Evolutionary conservation across 371 early-diverging fungal genomes (phyloP).

Genomic region (Syncephalastrum racemosum): DNA sequence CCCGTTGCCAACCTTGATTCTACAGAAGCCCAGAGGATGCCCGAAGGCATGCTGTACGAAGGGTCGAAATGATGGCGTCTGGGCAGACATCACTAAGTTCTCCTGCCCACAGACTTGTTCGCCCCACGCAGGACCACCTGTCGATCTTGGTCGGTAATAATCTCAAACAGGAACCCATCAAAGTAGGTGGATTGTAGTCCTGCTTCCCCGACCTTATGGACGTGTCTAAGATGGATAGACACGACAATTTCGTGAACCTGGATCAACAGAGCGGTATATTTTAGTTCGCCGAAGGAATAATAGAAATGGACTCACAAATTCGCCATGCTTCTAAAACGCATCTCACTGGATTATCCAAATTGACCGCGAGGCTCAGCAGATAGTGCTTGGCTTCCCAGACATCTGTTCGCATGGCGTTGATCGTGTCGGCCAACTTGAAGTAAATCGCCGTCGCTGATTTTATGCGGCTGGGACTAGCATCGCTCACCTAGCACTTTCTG

Average conservation of each 20-base stretch:
- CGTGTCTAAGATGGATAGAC: slow-evolving; percentile 8
- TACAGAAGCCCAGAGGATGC: slow-evolving; percentile 22
- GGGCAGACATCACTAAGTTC: slow-evolving; percentile 7
- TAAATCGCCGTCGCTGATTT: slow-evolving; percentile 25
- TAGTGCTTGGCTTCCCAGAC: slow-evolving; percentile 24
- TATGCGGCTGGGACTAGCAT: slow-evolving; percentile 18
- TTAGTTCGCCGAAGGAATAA: slow-evolving; percentile 21
- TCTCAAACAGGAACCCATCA: slow-evolving; percentile 9
- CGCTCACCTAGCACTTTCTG: slow-evolving; percentile 23
- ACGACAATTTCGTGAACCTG: slow-evolving; percentile 14
- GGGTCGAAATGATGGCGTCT: slow-evolving; percentile 13
- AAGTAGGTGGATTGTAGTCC: slow-evolving; percentile 11
- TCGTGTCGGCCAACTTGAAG: slow-evolving; percentile 21
- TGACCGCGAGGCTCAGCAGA: slow-evolving; percentile 20
- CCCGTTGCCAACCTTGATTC: slow-evolving; percentile 19
- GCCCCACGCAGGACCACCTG: slow-evolving; percentile 7
- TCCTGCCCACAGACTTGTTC: neutral
- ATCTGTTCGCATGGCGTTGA: slow-evolving; percentile 20
- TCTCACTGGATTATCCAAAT: slow-evolving; percentile 17
- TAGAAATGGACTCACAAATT: slow-evolving; percentile 18
- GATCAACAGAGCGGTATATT: slow-evolving; percentile 22
- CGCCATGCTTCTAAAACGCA: slow-evolving; percentile 22
- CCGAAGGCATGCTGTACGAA: slow-evolving; percentile 6
- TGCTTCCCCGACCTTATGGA: slow-evolving; percentile 11
- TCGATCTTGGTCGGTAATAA: slow-evolving; percentile 11